These are phyloP conservation scores for Penicillium maclennaniae DNA, from an alignment of 495 filamentous ascomycete genomes.

Conservation along the genomic window DNA sequence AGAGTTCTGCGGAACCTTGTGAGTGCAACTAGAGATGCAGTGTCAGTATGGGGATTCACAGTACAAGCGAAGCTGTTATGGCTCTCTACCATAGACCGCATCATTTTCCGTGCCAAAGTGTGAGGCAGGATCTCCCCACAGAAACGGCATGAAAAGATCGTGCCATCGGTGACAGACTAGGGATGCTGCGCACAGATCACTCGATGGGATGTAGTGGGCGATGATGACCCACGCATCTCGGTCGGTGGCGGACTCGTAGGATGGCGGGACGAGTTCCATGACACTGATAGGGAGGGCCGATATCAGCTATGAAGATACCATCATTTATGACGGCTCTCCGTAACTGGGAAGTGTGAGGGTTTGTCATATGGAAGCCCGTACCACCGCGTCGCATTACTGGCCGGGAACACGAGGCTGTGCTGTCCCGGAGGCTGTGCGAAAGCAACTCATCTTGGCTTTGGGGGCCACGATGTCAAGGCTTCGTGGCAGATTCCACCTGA, in stretches of 20 bases:
- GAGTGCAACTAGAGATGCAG: conserved; percentile 48
- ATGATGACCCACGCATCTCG: conserved; percentile 60
- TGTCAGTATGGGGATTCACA: not conserved
- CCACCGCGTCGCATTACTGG: not conserved
- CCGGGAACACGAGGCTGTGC: not conserved
- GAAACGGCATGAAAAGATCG: conserved; percentile 53
- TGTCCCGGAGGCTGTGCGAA: not conserved
- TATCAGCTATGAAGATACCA: not conserved
- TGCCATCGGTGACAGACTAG: conserved; percentile 59
- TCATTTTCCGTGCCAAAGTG: conserved; percentile 63
- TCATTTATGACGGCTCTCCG: not conserved
- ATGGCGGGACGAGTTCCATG: conserved; percentile 56
- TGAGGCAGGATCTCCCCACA: conserved; percentile 65
- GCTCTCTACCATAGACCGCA: conserved; percentile 52
- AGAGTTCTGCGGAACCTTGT: conserved; percentile 61
- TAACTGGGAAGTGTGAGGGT: not conserved
- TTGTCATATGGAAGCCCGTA: not conserved
- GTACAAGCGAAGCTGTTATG: not conserved
- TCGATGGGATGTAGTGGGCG: conserved; percentile 56
- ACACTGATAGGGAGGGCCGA: not conserved
- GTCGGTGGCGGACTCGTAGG: conserved; percentile 55
- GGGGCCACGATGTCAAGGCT: no score
- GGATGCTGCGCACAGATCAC: conserved; percentile 56
- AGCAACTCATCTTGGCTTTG: not conserved
- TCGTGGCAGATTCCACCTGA: no score